Percentiles rank a stretch among this genome's conserved stretches.
phyloP scores from a whole-genome alignment of 805 yeast genomes.

The Kodamaea hsintzibuensis region DNA sequence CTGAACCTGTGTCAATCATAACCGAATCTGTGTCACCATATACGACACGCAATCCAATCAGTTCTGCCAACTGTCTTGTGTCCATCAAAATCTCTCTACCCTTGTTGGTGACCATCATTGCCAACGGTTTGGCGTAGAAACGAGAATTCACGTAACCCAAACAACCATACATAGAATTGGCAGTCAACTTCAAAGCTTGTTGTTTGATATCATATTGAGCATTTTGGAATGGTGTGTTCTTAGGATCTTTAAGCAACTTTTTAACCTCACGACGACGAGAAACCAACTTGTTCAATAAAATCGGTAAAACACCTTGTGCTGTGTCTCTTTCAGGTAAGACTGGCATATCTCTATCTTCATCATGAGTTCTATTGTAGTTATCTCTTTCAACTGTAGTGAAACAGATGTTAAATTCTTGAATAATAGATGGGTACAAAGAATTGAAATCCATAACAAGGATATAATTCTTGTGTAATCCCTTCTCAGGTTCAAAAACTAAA shows the following conservation, averaged over 20 bases:
- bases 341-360: constrained; percentile 65
- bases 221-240: constrained; percentile 59
- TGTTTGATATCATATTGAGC: constrained; percentile 94
- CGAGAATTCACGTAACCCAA: constrained; percentile 89
- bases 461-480: constrained; percentile 87
- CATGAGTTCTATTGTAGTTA: constrained; percentile 37
- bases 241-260: constrained; percentile 74
- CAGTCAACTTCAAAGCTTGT: constrained; percentile 93
- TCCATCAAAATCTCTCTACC: constrained; percentile 95
- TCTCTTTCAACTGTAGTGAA: constrained; percentile 89
- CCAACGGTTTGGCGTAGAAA: constrained; percentile 93
- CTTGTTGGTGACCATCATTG: constrained; percentile 90
- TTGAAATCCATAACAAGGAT: constrained; percentile 97
- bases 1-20: constrained; percentile 91
- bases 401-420: constrained; percentile 95
- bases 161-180: constrained; percentile 99
- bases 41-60: constrained; percentile 77
- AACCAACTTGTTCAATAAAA: constrained; percentile 78
- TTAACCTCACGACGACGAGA: constrained; percentile 92
- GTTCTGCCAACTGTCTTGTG: constrained; percentile 90
- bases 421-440: constrained; percentile 93
- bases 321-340: constrained; percentile 59
- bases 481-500: constrained; percentile 93
- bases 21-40: constrained; percentile 99
- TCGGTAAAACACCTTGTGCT: constrained; percentile 81